phyloP scores from a whole-genome alignment of 2,329 filamentous ascomycete genomes.

The Malbranchea zuffiana region DNA sequence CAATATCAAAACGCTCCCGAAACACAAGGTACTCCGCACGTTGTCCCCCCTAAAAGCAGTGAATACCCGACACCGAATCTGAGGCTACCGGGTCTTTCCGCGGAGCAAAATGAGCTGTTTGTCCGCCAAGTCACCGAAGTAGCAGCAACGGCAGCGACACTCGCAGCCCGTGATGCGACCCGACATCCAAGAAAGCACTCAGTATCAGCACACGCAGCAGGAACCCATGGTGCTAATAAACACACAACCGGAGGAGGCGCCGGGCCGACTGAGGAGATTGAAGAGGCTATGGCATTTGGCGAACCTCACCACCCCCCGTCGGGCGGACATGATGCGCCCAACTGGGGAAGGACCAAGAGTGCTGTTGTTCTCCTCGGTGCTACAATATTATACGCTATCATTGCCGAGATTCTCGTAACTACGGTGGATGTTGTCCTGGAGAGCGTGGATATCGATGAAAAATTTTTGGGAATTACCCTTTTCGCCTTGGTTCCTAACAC shows the following conservation, averaged over 20 bases:
- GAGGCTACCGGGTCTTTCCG: conserved; percentile 55
- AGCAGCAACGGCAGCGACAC: conserved; percentile 77
- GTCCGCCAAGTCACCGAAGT: conserved; percentile 86
- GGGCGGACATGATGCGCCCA: conserved; percentile 92
- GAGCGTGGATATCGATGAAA: conserved; percentile 85
- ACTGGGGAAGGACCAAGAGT: conserved; percentile 91
- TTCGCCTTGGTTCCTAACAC: conserved; percentile 97
- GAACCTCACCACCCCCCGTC: conserved; percentile 34
- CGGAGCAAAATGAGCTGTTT: conserved; percentile 69
- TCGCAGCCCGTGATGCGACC: conserved; percentile 68
- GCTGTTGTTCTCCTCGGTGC: conserved; percentile 77
- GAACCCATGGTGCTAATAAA: conserved; percentile 28
- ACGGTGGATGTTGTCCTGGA: conserved; percentile 94
- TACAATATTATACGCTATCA: conserved; percentile 86
- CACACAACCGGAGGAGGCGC: conserved; percentile 26
- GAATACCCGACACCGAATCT: conserved; percentile 16
- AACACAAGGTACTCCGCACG: conserved; percentile 41
- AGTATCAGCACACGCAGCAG: conserved; percentile 24
- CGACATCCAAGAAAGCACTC: conserved; percentile 43
- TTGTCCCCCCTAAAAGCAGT: conserved; percentile 60
- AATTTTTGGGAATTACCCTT: conserved; percentile 91
- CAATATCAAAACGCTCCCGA: conserved; percentile 1
- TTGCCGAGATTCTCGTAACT: conserved; percentile 92
- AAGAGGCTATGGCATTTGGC: conserved; percentile 20
- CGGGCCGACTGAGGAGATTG: conserved; percentile 41